Evolutionary conservation across 805 yeast genomes (phyloP), one percentile per base, ranked within the genome.

Genomic region (Millerozyma miso): DNA sequence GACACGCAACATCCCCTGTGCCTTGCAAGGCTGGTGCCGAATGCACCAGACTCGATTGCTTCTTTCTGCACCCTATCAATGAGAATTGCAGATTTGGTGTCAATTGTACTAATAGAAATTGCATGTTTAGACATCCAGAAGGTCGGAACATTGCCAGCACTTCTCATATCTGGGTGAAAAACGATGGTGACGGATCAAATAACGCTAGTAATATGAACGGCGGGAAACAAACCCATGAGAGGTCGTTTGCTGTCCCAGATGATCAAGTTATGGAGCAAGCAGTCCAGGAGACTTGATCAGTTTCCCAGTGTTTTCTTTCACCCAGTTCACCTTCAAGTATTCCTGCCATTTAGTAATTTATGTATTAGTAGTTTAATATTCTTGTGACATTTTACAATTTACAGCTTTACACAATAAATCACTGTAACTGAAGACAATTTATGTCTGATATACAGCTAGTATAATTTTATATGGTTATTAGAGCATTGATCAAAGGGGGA

Each of bases 11-110:
- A 14, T 73, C 86, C 6, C 73, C 77, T 5, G 78, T 81, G 20
- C 64, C 86, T 47, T 89, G 97, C 60, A 86, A 96, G 58, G 87
- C 82, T 23, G 96, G 97, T 19, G 77, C 78, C 19, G 73, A 73
- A 38, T 89, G 97, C 69, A 74, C 79, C 15, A 79, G 96, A 62
- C 69, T 79, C 38, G 93, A 89, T 61, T 89, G 97, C 67, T 71
- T 76, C 39, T 89, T 88, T 62, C 74, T 85, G 16, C 97, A 89
- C 62, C 96, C 96, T 34, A 68, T 87, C 33, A 73, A 73, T 49
- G 90, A 84, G 56, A 82, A 76, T 41, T 89, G 97, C 68, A 85
- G 84, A 53, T 89, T 81, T 63, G 95, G 88, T 12, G 71, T 72
- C 44, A 78, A 79, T 48, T 89, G 97, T 67, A 78, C 74, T 53